phyloP scores from a whole-genome alignment of 371 early-diverging fungal species.

The Dinochytrium kinnereticum region DNA sequence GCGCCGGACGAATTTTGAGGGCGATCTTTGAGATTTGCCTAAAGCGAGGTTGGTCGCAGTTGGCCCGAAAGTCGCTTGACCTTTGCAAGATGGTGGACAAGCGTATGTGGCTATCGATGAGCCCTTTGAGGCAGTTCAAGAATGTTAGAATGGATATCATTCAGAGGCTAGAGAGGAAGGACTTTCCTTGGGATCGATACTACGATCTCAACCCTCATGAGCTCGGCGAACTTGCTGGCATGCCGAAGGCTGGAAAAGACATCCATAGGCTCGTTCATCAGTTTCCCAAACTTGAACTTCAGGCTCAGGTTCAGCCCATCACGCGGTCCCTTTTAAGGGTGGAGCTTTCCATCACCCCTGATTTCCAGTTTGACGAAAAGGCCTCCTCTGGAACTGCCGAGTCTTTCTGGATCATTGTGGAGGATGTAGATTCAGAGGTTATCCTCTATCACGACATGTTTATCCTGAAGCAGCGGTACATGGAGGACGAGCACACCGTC shows the following conservation, averaged over 20 bases:
- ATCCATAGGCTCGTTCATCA: conserved; percentile 88
- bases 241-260: conserved; percentile 85
- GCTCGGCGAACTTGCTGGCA: conserved; percentile 88
- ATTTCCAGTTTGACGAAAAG: conserved; percentile 91
- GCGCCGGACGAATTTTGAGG: conserved; percentile 90
- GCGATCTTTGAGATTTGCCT: conserved; percentile 97
- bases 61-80: conserved; percentile 83
- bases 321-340: conserved; percentile 88
- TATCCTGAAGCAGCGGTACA: conserved; percentile 70
- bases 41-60: conserved; percentile 92
- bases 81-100: conserved; percentile 94
- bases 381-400: conserved; percentile 80
- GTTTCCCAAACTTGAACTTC: conserved; percentile 89
- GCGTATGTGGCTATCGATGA: conserved; percentile 92
- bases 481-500: conserved; percentile 54
- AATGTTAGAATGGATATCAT: conserved; percentile 83
- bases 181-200: conserved; percentile 93
- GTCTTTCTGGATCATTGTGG: conserved; percentile 92
- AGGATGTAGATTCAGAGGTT: conserved; percentile 90
- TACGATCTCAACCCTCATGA: conserved; percentile 89
- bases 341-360: conserved; percentile 89
- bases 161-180: conserved; percentile 88
- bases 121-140: conserved; percentile 91
- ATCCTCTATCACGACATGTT: conserved; percentile 89
- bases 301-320: conserved; percentile 91